phyloP scores from a whole-genome alignment of 352 stramenopile species.

The Globisporangium canariense region DNA sequence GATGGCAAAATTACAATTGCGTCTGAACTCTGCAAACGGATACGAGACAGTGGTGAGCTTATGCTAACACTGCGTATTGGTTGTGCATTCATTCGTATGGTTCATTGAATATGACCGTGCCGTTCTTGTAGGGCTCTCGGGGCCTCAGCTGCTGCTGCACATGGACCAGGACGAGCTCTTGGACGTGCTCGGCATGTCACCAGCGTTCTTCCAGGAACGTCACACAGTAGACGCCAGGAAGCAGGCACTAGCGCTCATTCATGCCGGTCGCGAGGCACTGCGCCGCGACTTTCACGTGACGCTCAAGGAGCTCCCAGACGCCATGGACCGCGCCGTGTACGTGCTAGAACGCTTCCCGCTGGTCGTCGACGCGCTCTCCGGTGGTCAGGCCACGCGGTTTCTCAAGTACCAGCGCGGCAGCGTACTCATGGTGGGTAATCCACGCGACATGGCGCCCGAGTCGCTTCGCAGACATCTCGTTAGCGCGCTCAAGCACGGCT shows the following conservation, averaged over 20 bases:
- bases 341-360: slow-evolving; percentile 85
- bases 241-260: slow-evolving; percentile 19
- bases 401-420: slow-evolving; percentile 89
- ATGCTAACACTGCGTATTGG: not conserved
- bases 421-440: slow-evolving; percentile 79
- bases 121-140: slow-evolving; percentile 16
- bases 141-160: slow-evolving; percentile 22
- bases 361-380: slow-evolving; percentile 67
- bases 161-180: slow-evolving; percentile 31
- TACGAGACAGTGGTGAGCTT: slow-evolving; percentile 17
- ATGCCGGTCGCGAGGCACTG: slow-evolving; percentile 22
- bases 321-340: slow-evolving; percentile 85
- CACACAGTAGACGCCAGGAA: slow-evolving; percentile 9
- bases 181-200: slow-evolving; percentile 7
- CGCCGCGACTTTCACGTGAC: slow-evolving; percentile 36
- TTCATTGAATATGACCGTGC: too few species aligned
- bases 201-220: not conserved
- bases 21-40: slow-evolving; percentile 10
- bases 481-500: slow-evolving; percentile 63
- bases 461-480: slow-evolving; percentile 75
- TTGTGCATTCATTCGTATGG: not conserved
- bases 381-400: slow-evolving; percentile 73
- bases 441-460: slow-evolving; percentile 56
- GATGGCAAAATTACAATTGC: not conserved
- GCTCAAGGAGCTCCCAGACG: slow-evolving; percentile 81